Conservation (phyloP, 768 basidiomycete species). For the Collybia sordida region DNA sequence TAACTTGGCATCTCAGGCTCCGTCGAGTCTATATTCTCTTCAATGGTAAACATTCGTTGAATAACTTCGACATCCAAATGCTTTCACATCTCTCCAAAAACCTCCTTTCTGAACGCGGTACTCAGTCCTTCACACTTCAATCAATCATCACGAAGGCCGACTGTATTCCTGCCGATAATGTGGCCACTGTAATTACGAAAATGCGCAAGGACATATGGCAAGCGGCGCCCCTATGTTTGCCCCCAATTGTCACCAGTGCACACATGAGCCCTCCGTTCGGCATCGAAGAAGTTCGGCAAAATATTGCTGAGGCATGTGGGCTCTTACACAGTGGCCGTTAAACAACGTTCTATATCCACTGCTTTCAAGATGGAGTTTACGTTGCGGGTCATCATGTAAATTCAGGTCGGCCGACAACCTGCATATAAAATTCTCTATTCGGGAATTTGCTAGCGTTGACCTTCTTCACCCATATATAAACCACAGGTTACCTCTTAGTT, state of each 20-base stretch:
- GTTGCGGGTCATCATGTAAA: too few relatives aligned
- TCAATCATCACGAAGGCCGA: slow-evolving; percentile 75
- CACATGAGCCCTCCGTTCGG: slow-evolving; percentile 52
- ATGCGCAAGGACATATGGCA: slow-evolving; percentile 54
- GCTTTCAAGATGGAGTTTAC: too few relatives aligned
- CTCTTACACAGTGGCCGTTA: slow-evolving; percentile 11
- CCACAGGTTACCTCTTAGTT: too few relatives aligned
- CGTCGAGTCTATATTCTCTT: slow-evolving; percentile 70
- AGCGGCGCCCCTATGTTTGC: slow-evolving; percentile 59
- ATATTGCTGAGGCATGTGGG: slow-evolving; percentile 61
- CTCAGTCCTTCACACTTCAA: slow-evolving; percentile 59
- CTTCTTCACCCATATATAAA: too few relatives aligned
- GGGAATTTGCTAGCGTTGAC: too few relatives aligned
- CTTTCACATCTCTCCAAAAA: slow-evolving; percentile 47
- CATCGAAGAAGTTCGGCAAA: slow-evolving; percentile 53
- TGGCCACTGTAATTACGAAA: slow-evolving; percentile 33
- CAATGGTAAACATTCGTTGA: slow-evolving; percentile 65
- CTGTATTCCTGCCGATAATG: slow-evolving; percentile 35
- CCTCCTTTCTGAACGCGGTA: slow-evolving; percentile 37
- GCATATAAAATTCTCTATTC: too few relatives aligned
- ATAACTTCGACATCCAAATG: slow-evolving; percentile 59
- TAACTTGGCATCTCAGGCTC: slow-evolving; percentile 41
- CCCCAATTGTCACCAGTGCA: slow-evolving; percentile 60
- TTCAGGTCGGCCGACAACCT: too few relatives aligned
- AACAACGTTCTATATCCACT: too few relatives aligned